A percentile compares a stretch with the other conserved stretches of the same genome.
Conservation (phyloP, 192 early-diverging fungal species). For the Diversispora epigaea region DNA sequence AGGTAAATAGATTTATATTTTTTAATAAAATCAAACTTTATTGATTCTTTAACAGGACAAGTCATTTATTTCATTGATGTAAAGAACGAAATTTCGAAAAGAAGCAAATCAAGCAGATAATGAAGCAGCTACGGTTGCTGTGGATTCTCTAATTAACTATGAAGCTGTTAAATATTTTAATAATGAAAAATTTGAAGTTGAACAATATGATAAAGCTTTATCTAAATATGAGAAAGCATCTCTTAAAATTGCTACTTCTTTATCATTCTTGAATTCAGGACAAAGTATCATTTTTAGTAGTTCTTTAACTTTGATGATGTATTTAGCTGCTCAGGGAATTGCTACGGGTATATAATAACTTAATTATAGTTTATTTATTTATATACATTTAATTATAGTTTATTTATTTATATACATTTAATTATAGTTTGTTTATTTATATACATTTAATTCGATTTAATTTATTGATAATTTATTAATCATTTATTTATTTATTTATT, state of each 20-base stretch:
- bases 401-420: not conserved
- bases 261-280: constrained; percentile 92
- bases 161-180: constrained; percentile 94
- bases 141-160: constrained; percentile 96
- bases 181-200: constrained; percentile 89
- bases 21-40: no score
- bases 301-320: constrained; percentile 96
- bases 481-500: not conserved
- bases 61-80: not conserved
- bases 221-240: constrained; percentile 91
- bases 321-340: constrained; percentile 89
- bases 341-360: constrained; percentile 34
- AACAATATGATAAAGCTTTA: constrained; percentile 85
- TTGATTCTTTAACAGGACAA: no score
- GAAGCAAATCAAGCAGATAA: constrained; percentile 97
- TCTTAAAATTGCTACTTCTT: constrained; percentile 84
- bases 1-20: constrained; percentile 40
- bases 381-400: no score
- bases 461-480: not conserved
- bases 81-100: constrained; percentile 72
- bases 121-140: constrained; percentile 86
- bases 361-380: not conserved
- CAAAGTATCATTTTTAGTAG: constrained; percentile 93
- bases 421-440: not conserved
- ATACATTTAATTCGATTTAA: no score